These are phyloP conservation scores for Agroathelia rolfsii DNA, from an alignment of 1,284 basidiomycete genomes.

Conservation along the genomic window DNA sequence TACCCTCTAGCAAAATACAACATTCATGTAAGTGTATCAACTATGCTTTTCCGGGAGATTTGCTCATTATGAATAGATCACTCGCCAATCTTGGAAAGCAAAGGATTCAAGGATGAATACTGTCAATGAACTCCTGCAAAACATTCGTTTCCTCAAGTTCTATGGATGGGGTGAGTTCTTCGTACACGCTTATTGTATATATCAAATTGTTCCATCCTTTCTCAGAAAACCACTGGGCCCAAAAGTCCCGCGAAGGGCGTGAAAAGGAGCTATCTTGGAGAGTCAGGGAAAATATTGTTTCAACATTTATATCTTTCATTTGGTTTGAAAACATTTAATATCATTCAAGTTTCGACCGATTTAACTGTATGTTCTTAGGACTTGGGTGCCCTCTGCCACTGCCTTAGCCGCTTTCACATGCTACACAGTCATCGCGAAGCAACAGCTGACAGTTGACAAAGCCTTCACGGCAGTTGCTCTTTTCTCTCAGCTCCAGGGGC, in stretches of 20 bases:
- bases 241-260: constrained; percentile 37
- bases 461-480: constrained; percentile 61
- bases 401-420: constrained; percentile 53
- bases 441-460: constrained; percentile 54
- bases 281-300: constrained; percentile 51
- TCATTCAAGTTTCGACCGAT: constrained; percentile 2
- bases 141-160: constrained; percentile 61
- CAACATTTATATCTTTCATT: constrained; percentile 50
- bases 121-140: constrained; percentile 74
- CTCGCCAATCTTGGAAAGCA: constrained; percentile 54
- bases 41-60: constrained; percentile 4
- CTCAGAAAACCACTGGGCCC: constrained; percentile 44
- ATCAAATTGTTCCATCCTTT: constrained; percentile 4
- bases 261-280: constrained; percentile 54
- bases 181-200: constrained; percentile 1
- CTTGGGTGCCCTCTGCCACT: constrained; percentile 62
- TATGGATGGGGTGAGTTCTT: constrained; percentile 63
- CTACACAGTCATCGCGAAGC: constrained; percentile 50
- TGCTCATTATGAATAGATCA: constrained; percentile 31
- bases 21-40: constrained; percentile 37
- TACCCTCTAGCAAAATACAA: constrained; percentile 58
- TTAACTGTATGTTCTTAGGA: constrained; percentile 28
- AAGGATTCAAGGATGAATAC: constrained; percentile 68
- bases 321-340: constrained; percentile 29
- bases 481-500: constrained; percentile 53